Base-by-base conservation (phyloP, 2,329 filamentous ascomycete species). In the Botrytis byssoidea region DNA sequence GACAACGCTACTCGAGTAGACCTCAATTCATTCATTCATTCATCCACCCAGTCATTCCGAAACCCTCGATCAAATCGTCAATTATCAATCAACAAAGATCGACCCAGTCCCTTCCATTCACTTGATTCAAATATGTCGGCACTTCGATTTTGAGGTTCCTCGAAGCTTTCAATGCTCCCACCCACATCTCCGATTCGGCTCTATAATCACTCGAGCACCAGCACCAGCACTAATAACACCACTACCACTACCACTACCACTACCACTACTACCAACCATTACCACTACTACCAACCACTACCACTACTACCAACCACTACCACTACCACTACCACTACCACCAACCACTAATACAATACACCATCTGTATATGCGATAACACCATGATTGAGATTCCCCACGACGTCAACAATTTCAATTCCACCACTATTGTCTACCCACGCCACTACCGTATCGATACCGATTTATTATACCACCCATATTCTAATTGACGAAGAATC, bases 381-480 rank as follows among this genome's bases (percentile, higher is more conserved):
- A 68, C 48, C 65, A 68, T 68, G 65, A 37, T 68, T n/a, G 65
- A 68, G 46, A 68, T 29, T 25, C 18, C 46, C 10, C 65, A 55
- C 65, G 35, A 55, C 65, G 46, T 57, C 35, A 42, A 68, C 22
- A 29, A 42, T 22, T 51, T 29, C 35, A 42, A 42, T 42, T 42
- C 35, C 65, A 57, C 25, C 35, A 42, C 9, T 12, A 25, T 46
- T 29, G 40, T 55, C 46, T 29, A 4, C 32, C 8, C 25, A 55
- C 46, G n/a, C 32, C 35, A 29, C 46, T 16, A 40, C 12, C 16
- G 32, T 55, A 55, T 55, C 32, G 2, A 35, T 51, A 46, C 12
- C 32, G 25, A 51, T 51, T 29, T n/a, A 12, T n/a, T 32, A 29
- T 18, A 44, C 14, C 6, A 3, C 35, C 32, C 25, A 37, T 12